Evolutionary conservation across 1,139 yeast species (phyloP), one percentile per base, ranked within the genome.

Genomic region (Hansenula sp.): DNA sequence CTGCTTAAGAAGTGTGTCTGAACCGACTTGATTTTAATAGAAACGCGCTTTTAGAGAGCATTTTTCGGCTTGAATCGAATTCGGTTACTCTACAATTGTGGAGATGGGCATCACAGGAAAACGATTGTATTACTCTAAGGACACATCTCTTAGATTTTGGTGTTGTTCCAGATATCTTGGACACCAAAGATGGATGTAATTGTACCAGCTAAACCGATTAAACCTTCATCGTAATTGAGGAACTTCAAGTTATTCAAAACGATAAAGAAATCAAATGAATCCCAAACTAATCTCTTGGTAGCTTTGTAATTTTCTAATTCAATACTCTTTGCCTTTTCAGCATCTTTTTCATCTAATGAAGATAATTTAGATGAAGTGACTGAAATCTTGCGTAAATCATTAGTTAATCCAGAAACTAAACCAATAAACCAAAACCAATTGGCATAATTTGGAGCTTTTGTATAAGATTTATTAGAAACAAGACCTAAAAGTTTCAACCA

Each of bases 131-230:
- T n/a, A n/a, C n/a, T n/a, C n/a, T n/a, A n/a, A n/a, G n/a, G n/a
- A n/a, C n/a, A n/a, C n/a, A n/a, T n/a, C 11, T 4, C 10, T 46
- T 36, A 52, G 38, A 50, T 39, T 40, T 51, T 49, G 19, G 53
- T 49, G 35, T 52, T 41, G 29, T 28, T 30, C 71, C 69, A 90
- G 50, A 84, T 66, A 53, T 86, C 89, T 57, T 73, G 75, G 46
- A 87, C 70, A 30, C 96, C 96, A 65, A 89, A 69, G 42, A 82
- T 46, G 32, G 96, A 83, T 26, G 97, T 88, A 46, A 86, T 68
- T 27, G 84, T 73, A 61, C 97, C 97, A 36, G 94, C 90, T 48
- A 82, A 68, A 38, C 96, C 97, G 42, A 88, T 76, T 38, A 82
- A 73, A 38, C 95, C 95, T 54, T 90, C 97, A 59, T 82, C 79